Evolutionary conservation across 83 land plant genomes (phyloP).

Genomic region (Larix sibirica): DNA sequence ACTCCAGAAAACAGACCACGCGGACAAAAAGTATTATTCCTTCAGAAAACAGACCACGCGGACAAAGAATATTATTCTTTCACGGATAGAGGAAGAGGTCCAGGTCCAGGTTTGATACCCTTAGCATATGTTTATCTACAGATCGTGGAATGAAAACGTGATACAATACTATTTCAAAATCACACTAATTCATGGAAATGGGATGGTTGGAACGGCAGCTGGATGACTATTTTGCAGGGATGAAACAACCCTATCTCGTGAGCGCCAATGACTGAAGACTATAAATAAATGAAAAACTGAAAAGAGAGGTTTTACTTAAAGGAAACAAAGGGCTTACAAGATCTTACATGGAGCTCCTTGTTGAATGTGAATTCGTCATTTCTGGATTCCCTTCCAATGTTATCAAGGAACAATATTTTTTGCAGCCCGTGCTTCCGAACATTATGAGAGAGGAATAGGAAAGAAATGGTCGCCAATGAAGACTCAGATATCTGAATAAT

Average conservation of each 20-base stretch:
- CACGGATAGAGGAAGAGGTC: too few relatives aligned
- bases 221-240: neutral
- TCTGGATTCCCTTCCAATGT: constrained; percentile 59
- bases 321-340: neutral
- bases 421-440: constrained; percentile 65
- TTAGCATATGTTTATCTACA: too few relatives aligned
- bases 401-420: constrained; percentile 73
- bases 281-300: neutral
- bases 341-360: constrained; percentile 60
- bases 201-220: too few relatives aligned
- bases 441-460: constrained; percentile 61
- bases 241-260: neutral
- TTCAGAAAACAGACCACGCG: too few relatives aligned
- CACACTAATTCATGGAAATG: too few relatives aligned
- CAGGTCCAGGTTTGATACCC: too few relatives aligned
- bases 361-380: constrained; percentile 67
- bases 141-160: too few relatives aligned
- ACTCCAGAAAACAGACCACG: too few relatives aligned
- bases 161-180: too few relatives aligned
- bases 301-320: neutral
- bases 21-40: too few relatives aligned
- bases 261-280: neutral
- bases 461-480: constrained; percentile 67
- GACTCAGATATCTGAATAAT: constrained; percentile 75
- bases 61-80: too few relatives aligned